Evolutionary conservation across 805 yeast species (phyloP), one percentile per base, ranked within the genome.

Genomic region (Wickerhamiella allomyrinae): DNA sequence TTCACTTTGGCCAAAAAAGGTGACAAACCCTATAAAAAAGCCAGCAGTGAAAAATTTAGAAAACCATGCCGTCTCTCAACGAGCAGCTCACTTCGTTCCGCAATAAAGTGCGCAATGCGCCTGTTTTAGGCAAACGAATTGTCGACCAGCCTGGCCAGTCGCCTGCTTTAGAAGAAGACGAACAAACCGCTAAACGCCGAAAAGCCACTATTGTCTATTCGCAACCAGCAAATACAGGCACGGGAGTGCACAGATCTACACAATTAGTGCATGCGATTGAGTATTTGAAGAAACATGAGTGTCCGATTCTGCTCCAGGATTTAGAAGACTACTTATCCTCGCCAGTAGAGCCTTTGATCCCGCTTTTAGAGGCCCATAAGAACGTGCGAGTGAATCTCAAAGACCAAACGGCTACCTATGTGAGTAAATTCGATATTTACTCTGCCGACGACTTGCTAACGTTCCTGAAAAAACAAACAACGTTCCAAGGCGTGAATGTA

Each of bases 261-360:
- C 84, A 85, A 57, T 68, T 91, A 41, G 78, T 84, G 55, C 74
- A 86, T 57, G 96, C 97, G 1, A 91, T 91, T 15, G 97, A 91
- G 57, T 82, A 76, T 57, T 77, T 91, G 46, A 87, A 85, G 54
- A 50, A 49, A 40, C 49, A 74, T 43, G 94, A 83, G 49, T 60
- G 69, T 20, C 85, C 95, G 0, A 77, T 87, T 1, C 60, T 74
- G 5, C 69, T 84, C 5, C 65, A 68, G 21, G 80, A 79, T 43
- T 62, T 89, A 36, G 76, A 77, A 54, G 70, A 74, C 34, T 79
- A 83, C 53, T 62, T 91, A 48, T 75, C 74, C 15, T 60, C 74
- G 20, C 69, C 70, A 21, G 73, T 82, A 13, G 73, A 73, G 41
- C 79, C 80, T 37, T 65, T 89, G 43, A 59, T 87, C 22, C 81